phyloP scores from a whole-genome alignment of 805 yeast genomes.

The Zygotorulaspora sp. region DNA sequence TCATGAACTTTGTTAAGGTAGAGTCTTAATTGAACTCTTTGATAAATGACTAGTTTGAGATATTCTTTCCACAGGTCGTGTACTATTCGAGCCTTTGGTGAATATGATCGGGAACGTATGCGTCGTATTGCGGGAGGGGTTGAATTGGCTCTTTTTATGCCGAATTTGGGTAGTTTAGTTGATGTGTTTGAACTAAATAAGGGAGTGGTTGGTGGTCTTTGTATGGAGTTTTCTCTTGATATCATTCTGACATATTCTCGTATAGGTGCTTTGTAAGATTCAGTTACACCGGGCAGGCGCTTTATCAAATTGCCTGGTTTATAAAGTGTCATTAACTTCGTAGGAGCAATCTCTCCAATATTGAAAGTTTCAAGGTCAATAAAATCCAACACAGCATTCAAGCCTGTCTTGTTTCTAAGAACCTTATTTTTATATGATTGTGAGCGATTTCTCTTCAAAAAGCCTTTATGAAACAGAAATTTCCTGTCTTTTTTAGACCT shows the following conservation, averaged over 20 bases:
- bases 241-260: slow-evolving; percentile 3
- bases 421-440: slow-evolving; percentile 3
- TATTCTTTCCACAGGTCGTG: slow-evolving; percentile 35
- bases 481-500: slow-evolving; percentile 13
- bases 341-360: slow-evolving; percentile 12
- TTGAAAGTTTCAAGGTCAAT: slow-evolving; percentile 16
- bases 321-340: slow-evolving; percentile 5
- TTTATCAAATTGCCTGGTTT: slow-evolving; percentile 5
- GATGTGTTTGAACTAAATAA: not conserved
- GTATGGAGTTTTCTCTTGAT: slow-evolving; percentile 5
- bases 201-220: slow-evolving; percentile 7
- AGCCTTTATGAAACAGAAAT: slow-evolving; percentile 30
- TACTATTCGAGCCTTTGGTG: slow-evolving; percentile 11
- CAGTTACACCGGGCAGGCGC: slow-evolving; percentile 5
- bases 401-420: slow-evolving; percentile 17
- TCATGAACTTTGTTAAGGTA: slow-evolving; percentile 5
- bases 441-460: slow-evolving; percentile 16
- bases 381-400: slow-evolving; percentile 21
- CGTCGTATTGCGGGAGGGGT: slow-evolving; percentile 14
- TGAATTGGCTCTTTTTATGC: slow-evolving; percentile 15
- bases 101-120: slow-evolving; percentile 7
- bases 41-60: slow-evolving; percentile 31
- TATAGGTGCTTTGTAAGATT: slow-evolving; percentile 7
- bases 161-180: no score
- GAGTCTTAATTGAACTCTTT: slow-evolving; percentile 34